Percentiles rank a stretch among this genome's conserved stretches.
These are phyloP conservation scores for Alnus rubra DNA, from an alignment of 306 rosid genomes.

Conservation along the genomic window DNA sequence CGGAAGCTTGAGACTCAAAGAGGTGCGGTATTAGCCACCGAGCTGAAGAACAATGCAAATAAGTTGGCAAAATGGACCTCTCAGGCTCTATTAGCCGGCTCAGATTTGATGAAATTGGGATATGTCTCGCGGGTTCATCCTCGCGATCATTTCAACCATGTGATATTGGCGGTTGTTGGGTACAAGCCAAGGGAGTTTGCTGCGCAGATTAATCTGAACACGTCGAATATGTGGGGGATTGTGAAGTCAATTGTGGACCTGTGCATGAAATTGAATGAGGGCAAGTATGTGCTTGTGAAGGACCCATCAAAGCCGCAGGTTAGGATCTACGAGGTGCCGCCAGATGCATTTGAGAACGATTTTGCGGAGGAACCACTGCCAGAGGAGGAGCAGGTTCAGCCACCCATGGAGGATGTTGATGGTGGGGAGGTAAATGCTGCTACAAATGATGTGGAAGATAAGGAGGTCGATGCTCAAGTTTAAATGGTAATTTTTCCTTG, in stretches of 20 bases:
- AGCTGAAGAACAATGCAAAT: slow-evolving; percentile 92
- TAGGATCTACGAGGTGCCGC: slow-evolving; percentile 91
- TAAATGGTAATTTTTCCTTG: slow-evolving; percentile 25
- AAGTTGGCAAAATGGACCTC: slow-evolving; percentile 97
- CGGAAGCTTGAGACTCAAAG: slow-evolving; percentile 97
- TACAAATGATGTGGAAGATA: slow-evolving; percentile 40
- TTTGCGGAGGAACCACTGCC: slow-evolving; percentile 96
- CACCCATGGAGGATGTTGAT: slow-evolving; percentile 67
- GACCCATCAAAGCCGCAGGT: slow-evolving; percentile 94
- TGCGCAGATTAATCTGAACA: slow-evolving; percentile 71
- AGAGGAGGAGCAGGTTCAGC: slow-evolving; percentile 91
- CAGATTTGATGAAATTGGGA: slow-evolving; percentile 93
- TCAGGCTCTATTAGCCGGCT: slow-evolving; percentile 77
- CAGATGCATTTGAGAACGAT: slow-evolving; percentile 88
- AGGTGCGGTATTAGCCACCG: slow-evolving; percentile 97
- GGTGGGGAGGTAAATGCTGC: slow-evolving; percentile 45
- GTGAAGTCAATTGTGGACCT: slow-evolving; percentile 91
- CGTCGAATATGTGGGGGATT: slow-evolving; percentile 92
- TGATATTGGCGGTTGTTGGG: slow-evolving; percentile 81
- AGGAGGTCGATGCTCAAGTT: slow-evolving; percentile 45
- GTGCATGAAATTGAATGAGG: slow-evolving; percentile 94
- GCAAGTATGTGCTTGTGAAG: slow-evolving; percentile 88
- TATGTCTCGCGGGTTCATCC: slow-evolving; percentile 95
- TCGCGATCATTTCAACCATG: slow-evolving; percentile 94
- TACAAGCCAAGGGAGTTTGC: slow-evolving; percentile 92